Evolutionary conservation across 2,329 filamentous ascomycete genomes (phyloP).

Genomic region (Aspergillus novofumigatus): DNA sequence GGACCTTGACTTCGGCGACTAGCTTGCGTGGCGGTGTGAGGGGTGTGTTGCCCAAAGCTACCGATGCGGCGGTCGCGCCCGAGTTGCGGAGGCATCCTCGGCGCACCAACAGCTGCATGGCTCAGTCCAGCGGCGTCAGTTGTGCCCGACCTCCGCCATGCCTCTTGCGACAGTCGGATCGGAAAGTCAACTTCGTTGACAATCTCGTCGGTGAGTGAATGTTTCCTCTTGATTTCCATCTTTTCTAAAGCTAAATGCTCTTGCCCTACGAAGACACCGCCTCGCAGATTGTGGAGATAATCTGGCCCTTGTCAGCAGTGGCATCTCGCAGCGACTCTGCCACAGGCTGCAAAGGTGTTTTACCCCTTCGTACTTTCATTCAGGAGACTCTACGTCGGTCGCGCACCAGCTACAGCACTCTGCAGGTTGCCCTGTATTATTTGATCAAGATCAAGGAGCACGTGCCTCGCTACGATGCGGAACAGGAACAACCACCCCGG

Average conservation of each 20-base stretch:
- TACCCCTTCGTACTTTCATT: constrained; percentile 92
- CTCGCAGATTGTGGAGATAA: constrained; percentile 92
- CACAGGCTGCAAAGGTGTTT: constrained; percentile 66
- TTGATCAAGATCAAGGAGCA: constrained; percentile 88
- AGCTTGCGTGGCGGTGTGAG: constrained; percentile 25
- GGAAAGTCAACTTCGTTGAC: constrained; percentile 93
- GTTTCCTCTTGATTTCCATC: constrained; percentile 18
- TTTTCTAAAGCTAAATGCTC: constrained; percentile 22
- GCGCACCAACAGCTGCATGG: constrained; percentile 49
- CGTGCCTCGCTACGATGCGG: constrained; percentile 78
- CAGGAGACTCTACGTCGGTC: constrained; percentile 94
- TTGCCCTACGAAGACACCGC: constrained; percentile 69
- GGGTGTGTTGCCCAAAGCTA: constrained; percentile 25
- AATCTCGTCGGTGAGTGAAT: constrained; percentile 87
- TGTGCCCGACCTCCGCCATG: constrained; percentile 65
- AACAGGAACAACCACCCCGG: constrained; percentile 70
- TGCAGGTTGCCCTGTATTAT: constrained; percentile 96
- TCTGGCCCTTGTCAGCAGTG: constrained; percentile 88
- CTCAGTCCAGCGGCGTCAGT: constrained; percentile 41
- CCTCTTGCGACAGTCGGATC: constrained; percentile 80
- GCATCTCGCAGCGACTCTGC: constrained; percentile 66
- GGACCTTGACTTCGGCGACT: constrained; percentile 21
- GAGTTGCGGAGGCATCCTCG: constrained; percentile 50
- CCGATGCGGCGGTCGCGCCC: constrained; percentile 33
- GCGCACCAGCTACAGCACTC: constrained; percentile 92